Percentiles rank a stretch among this genome's conserved stretches.
phyloP scores from a whole-genome alignment of 257 asterid species.

The Ehretia macrophylla region DNA sequence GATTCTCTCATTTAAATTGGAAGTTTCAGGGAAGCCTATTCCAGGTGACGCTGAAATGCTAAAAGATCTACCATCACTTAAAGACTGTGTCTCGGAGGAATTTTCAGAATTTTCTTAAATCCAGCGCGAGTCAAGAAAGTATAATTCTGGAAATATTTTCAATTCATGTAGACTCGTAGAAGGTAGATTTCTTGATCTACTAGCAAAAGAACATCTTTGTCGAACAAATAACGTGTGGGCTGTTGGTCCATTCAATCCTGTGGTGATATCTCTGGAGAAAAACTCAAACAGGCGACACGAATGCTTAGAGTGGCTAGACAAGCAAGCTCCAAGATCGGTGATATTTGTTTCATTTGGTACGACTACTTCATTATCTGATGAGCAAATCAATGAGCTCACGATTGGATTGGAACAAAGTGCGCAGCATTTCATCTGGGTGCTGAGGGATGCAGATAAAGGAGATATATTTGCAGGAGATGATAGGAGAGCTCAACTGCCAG shows the following conservation, averaged over 20 bases:
- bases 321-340: conserved; percentile 20
- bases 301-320: conserved; percentile 25
- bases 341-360: conserved; percentile 29
- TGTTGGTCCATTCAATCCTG: conserved; percentile 29
- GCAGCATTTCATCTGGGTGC: conserved; percentile 26
- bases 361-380: conserved; percentile 17
- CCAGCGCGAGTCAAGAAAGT: not conserved
- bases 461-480: conserved; percentile 22
- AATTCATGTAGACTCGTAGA: conserved; percentile 26
- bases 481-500: conserved; percentile 11
- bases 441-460: conserved; percentile 26
- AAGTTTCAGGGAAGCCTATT: conserved; percentile 12
- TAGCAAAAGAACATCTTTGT: not conserved
- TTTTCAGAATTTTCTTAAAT: not conserved
- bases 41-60: conserved; percentile 8
- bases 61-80: conserved; percentile 1
- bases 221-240: conserved; percentile 30
- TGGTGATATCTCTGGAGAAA: not conserved
- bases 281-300: conserved; percentile 4
- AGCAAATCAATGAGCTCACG: conserved; percentile 19
- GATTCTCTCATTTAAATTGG: not conserved
- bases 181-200: conserved; percentile 21
- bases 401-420: conserved; percentile 18
- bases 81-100: conserved; percentile 1
- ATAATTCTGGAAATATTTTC: conserved; percentile 13